These are phyloP conservation scores for Amanita phalloides DNA, from an alignment of 768 basidiomycete genomes.

Conservation along the genomic window DNA sequence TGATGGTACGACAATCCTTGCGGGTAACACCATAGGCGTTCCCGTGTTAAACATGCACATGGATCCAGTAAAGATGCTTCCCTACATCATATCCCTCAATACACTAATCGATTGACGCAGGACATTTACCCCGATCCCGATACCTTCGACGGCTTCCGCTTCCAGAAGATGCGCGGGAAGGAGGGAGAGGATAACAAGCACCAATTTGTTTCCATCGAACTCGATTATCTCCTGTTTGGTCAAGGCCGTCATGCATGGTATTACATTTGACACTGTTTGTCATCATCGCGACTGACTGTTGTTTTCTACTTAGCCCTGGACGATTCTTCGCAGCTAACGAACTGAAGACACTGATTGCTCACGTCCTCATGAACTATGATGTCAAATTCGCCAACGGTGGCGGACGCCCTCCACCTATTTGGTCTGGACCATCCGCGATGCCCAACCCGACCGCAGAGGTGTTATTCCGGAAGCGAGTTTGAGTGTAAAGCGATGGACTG, in stretches of 20 bases:
- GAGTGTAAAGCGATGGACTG: neutral
- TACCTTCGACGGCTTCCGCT: constrained; percentile 32
- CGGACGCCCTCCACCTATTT: constrained; percentile 5
- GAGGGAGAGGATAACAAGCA: constrained; percentile 18
- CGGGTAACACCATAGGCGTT: constrained; percentile 13
- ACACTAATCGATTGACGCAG: neutral
- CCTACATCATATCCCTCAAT: neutral
- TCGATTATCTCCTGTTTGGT: constrained; percentile 24
- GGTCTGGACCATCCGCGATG: constrained; percentile 7
- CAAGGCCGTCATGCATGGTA: constrained; percentile 14
- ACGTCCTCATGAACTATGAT: constrained; percentile 23
- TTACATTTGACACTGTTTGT: neutral
- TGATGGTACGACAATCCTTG: constrained; percentile 16
- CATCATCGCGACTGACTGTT: neutral
- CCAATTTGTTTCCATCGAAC: constrained; percentile 18
- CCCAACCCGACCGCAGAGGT: constrained; percentile 23
- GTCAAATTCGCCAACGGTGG: constrained; percentile 18
- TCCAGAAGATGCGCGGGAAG: constrained; percentile 18
- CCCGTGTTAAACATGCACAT: constrained; percentile 6
- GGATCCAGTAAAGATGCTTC: neutral
- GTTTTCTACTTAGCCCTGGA: constrained; percentile 13
- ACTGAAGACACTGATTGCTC: constrained; percentile 21
- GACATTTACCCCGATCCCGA: constrained; percentile 22
- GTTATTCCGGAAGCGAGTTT: constrained; percentile 19
- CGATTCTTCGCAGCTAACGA: constrained; percentile 26